phyloP scores from a whole-genome alignment of 2,329 filamentous ascomycete species.

The Trichoderma sp. region DNA sequence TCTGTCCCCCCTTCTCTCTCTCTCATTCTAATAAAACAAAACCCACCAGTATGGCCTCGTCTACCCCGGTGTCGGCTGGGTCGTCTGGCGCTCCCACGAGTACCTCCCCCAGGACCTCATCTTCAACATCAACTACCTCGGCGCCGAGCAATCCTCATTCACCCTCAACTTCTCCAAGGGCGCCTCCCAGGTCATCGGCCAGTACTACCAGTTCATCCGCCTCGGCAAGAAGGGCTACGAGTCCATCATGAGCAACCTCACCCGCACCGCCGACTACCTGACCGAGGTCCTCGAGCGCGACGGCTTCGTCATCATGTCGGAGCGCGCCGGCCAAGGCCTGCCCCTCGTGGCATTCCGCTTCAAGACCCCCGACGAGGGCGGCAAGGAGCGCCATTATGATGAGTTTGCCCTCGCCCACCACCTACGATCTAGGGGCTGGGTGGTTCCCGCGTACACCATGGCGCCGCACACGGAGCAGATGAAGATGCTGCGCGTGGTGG shows the following conservation, averaged over 20 bases:
- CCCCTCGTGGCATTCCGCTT: slow-evolving; percentile 90
- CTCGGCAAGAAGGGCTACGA: slow-evolving; percentile 91
- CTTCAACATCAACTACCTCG: slow-evolving; percentile 99
- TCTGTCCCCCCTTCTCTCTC: no score
- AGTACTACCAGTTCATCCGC: slow-evolving; percentile 96
- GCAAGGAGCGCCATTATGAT: slow-evolving; percentile 59
- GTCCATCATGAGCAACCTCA: slow-evolving; percentile 91
- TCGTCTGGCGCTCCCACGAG: slow-evolving; percentile 81
- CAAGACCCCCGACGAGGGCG: slow-evolving; percentile 49
- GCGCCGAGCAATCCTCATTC: slow-evolving; percentile 91
- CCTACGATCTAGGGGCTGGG: slow-evolving; percentile 83
- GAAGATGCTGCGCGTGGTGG: slow-evolving; percentile 90
- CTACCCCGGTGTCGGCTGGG: slow-evolving; percentile 93
- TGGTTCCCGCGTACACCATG: slow-evolving; percentile 96
- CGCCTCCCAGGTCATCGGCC: slow-evolving; percentile 89
- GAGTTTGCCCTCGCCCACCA: slow-evolving; percentile 82
- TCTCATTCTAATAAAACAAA: background rate
- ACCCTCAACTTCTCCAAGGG: slow-evolving; percentile 98
- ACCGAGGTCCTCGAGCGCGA: slow-evolving; percentile 67
- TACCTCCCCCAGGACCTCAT: slow-evolving; percentile 87
- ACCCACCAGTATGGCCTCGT: slow-evolving; percentile 56
- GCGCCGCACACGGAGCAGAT: slow-evolving; percentile 79
- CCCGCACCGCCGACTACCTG: slow-evolving; percentile 84
- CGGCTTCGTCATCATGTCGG: slow-evolving; percentile 86
- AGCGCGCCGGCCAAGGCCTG: slow-evolving; percentile 72